phyloP scores from a whole-genome alignment of 345 rosid genomes.

The Salix purpurea region DNA sequence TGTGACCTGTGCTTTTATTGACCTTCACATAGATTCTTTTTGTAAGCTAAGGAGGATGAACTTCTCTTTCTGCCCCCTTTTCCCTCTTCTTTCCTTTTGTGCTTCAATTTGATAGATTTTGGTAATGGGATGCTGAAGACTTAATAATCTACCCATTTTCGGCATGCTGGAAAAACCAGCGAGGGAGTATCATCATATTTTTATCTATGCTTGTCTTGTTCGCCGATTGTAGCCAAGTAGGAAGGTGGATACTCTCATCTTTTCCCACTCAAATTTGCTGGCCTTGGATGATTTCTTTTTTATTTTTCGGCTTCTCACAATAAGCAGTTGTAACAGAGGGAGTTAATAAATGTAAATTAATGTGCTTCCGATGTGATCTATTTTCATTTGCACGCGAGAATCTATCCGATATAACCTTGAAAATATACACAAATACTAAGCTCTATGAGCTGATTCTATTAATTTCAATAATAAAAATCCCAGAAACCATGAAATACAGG shows the following conservation, averaged over 20 bases:
- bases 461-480: no score
- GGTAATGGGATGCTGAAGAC: slow-evolving; percentile 24
- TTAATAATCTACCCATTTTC: slow-evolving; percentile 23
- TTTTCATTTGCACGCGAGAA: no score
- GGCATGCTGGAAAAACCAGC: slow-evolving; percentile 4
- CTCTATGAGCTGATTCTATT: not conserved
- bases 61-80: not conserved
- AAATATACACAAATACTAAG: no score
- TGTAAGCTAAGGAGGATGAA: slow-evolving; percentile 25
- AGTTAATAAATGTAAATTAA: no score
- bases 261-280: no score
- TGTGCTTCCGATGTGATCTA: no score
- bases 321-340: not conserved
- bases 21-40: slow-evolving; percentile 33
- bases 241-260: not conserved
- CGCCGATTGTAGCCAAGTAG: no score
- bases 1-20: slow-evolving; percentile 14
- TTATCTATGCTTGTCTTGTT: not conserved
- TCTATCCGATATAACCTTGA: no score
- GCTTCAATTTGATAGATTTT: slow-evolving; percentile 20
- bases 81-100: slow-evolving; percentile 3
- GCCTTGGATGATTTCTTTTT: not conserved
- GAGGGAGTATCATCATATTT: not conserved
- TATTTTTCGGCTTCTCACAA: not conserved
- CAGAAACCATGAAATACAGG: no score